Evolutionary conservation across 2,329 filamentous ascomycete genomes (phyloP).

Genomic region (Penicillium nordicum): DNA sequence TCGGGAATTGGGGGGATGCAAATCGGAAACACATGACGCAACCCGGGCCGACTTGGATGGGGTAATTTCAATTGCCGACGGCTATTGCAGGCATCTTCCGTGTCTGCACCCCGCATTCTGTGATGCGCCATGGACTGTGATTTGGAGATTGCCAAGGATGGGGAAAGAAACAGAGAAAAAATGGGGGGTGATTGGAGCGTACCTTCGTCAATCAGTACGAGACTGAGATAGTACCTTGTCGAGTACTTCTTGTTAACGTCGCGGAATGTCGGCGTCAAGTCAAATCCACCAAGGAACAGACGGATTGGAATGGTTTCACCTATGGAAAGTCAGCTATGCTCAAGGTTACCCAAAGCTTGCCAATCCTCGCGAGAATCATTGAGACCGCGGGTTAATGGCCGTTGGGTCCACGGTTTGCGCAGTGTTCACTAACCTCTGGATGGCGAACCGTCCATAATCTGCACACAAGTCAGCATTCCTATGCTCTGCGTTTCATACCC

Average conservation of each 20-base stretch:
- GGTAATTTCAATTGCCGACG: conserved; percentile 36
- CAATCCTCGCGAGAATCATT: neutral
- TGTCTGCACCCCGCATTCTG: conserved; percentile 3
- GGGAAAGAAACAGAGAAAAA: neutral
- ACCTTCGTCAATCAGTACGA: conserved; percentile 95
- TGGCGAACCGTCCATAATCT: conserved; percentile 99
- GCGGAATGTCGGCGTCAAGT: conserved; percentile 94
- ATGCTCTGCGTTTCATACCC: neutral
- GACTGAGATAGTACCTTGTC: conserved; percentile 91
- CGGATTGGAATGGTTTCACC: conserved; percentile 92
- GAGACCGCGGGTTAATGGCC: neutral
- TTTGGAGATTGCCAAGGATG: neutral
- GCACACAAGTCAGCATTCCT: neutral
- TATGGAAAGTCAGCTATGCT: conserved; percentile 33
- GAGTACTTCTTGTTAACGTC: conserved; percentile 99
- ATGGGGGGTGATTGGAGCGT: conserved; percentile 11
- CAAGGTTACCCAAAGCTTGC: neutral
- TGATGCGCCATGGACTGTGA: conserved; percentile 1
- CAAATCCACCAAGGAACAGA: conserved; percentile 94
- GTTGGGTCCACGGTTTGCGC: no score
- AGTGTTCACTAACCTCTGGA: conserved; percentile 66
- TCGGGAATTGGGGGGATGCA: conserved; percentile 11
- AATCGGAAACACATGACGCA: conserved; percentile 12
- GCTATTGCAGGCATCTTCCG: conserved; percentile 26
- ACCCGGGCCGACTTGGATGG: conserved; percentile 18